Base-by-base conservation (phyloP, 257 asterid genomes). In the Verbascum thapsus region DNA sequence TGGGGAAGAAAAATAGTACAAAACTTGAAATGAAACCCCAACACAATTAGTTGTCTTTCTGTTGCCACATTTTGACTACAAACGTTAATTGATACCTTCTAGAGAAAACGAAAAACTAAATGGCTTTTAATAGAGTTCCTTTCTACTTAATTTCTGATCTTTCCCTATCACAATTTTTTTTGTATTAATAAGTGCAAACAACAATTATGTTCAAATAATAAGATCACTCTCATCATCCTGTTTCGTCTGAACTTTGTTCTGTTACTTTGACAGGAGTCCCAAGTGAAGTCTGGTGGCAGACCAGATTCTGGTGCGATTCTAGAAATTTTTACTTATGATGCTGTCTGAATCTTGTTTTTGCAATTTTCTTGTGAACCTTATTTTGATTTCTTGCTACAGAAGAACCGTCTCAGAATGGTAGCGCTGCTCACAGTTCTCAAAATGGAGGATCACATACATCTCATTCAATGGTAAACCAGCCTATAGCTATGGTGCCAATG, bases 361-460 rank as follows among this genome's bases (percentile, higher is more conserved):
- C 56, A 53, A 62, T 66, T 60, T 53, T 15, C 51, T 40, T 50
- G 51, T 77, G 44, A 66, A 45, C 16, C 9, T 60, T 54, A 7
- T 52, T 49, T 13, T 63, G 60, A 12, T 58, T 34, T 70, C 64
- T 63, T 72, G 47, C 53, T 70, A 32, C 81, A 80, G 94, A 78
- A 0, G 95, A 82, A 43, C 84, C 83, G 20, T 72, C 88, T 58
- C 91, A 82, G 68, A 88, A 83, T 71, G 90, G 90, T 22, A 77
- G 49, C 74, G 85, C 74, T 19, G 74, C 81, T 52, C 88, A 76
- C 66, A 72, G 76, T 80, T 81, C 88, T 52, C 95, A 88, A 74
- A 84, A 84, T 79, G 95, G 87, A 48, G 84, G 80, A 44, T 52
- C 75, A 52, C 73, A 22, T 72, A 59, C 81, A 56, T 71, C 83